Evolutionary conservation across 1,139 yeast genomes (phyloP), one percentile per base, ranked within the genome.

Genomic region (Insectozyma bohioensis): DNA sequence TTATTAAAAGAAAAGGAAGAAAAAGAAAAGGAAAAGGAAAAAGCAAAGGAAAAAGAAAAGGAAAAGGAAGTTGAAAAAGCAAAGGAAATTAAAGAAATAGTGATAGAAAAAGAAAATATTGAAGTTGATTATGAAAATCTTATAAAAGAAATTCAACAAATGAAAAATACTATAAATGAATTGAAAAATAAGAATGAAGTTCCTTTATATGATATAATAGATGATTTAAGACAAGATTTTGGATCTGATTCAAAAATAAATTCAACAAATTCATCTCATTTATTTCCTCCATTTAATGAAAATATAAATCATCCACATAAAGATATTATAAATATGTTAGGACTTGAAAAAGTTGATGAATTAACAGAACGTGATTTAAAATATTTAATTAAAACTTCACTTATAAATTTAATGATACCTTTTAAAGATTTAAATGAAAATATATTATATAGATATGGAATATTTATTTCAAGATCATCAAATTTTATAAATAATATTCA

Each of bases 361-460:
- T 20, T 30, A 10, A 17, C 33, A 7, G 13, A 7, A 18, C 4
- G 24, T 6, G 33, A 30, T 24, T 21, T 30, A 12, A 26, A 2
- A 6, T 30, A 24, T 16, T 9, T 30, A 12, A 17, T 24, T 10
- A 30, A 30, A 23, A 9, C 7, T 5, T 21, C 24, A 9, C 24
- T 30, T 28, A 11, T 12, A 10, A 19, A 24, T 19, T 19, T 30
- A 13, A 30, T 21, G 18, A 30, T 30, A 11, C 10, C 15, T 6
- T 13, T 12, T 24, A 6, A 30, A 12, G 33, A 30, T 14, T 13
- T 30, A 10, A 17, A 20, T 15, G 6, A 5, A 4, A 15, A 24
- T 15, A 18, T 25, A 10, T 15, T 30, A 8, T 24, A 24, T 21
- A 17, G 28, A 12, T 30, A 16, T 24, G 33, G 24, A 17, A 6